Percentiles rank a stretch among this genome's conserved stretches.
These are phyloP conservation scores for Cystobasidium slooffiae DNA, from an alignment of 1,284 basidiomycete species.

Conservation along the genomic window DNA sequence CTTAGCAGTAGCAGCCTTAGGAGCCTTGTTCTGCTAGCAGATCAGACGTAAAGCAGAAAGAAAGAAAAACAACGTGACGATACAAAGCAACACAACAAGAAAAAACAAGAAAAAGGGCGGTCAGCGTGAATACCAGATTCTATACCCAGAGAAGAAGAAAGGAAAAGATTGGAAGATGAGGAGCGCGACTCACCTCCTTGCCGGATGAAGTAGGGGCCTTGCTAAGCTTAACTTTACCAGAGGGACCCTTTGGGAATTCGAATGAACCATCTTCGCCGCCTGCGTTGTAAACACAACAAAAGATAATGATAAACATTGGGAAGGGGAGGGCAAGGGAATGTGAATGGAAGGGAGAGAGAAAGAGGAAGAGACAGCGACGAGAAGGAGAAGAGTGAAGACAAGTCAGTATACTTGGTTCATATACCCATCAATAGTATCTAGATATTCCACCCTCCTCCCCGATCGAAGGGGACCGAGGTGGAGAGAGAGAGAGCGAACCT, in stretches of 20 bases:
- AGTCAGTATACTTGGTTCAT: too few species aligned
- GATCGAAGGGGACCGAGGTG: too few species aligned
- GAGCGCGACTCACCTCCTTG: conserved; percentile 36
- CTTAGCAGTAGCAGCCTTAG: conserved; percentile 10
- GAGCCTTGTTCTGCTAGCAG: conserved; percentile 37
- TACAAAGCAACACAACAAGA: neutral
- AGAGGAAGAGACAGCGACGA: neutral
- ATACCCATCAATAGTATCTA: too few species aligned
- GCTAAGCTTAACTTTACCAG: conserved; percentile 42
- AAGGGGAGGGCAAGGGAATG: neutral
- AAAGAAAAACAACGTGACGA: neutral
- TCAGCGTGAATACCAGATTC: too few species aligned
- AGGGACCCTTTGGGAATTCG: conserved; percentile 35
- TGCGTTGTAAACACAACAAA: conserved; percentile 5
- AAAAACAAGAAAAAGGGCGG: neutral
- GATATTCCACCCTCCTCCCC: too few species aligned
- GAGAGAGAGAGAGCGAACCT: neutral
- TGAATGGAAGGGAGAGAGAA: neutral
- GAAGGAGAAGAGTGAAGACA: too few species aligned
- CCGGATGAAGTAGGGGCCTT: conserved; percentile 18
- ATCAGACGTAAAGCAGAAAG: neutral
- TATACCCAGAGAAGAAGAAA: neutral
- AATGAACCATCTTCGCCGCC: conserved; percentile 33
- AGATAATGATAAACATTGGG: neutral
- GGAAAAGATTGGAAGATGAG: neutral